These are phyloP conservation scores for Hygrocybe punicea DNA, from an alignment of 768 basidiomycete genomes.

Conservation along the genomic window DNA sequence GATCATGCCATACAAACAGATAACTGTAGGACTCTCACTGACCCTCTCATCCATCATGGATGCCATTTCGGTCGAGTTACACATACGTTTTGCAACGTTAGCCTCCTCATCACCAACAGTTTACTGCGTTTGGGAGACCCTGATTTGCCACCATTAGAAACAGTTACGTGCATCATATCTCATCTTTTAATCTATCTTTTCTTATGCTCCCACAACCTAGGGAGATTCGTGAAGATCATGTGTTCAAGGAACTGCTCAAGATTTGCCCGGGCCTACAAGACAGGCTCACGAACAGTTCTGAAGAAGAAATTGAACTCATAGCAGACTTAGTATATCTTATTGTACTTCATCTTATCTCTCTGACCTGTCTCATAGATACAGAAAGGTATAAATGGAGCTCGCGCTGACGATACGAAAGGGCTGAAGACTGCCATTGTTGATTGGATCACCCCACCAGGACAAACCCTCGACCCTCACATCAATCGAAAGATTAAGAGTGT, in stretches of 20 bases:
- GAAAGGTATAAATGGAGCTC: constrained; percentile 9
- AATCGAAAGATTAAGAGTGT: constrained; percentile 14
- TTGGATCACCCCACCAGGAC: constrained; percentile 15
- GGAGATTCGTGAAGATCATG: no score
- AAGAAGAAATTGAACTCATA: not conserved
- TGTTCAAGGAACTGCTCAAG: no score
- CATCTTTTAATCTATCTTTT: not conserved
- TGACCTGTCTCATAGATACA: not conserved
- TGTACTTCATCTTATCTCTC: not conserved
- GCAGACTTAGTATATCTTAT: not conserved
- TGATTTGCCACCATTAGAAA: not conserved
- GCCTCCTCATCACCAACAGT: not conserved
- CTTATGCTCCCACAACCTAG: no score
- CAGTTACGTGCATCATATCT: not conserved
- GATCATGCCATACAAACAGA: no score
- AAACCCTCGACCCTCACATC: constrained; percentile 6
- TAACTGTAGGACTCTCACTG: not conserved
- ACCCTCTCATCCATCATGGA: not conserved
- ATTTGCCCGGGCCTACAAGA: not conserved
- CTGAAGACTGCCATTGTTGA: constrained; percentile 12
- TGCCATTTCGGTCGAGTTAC: not conserved
- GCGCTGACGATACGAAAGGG: constrained; percentile 4
- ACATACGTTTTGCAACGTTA: not conserved
- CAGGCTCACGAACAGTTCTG: not conserved
- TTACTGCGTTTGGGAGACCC: not conserved